phyloP scores from a whole-genome alignment of 2,329 filamentous ascomycete species.

The Arthrobotrys sinensis region DNA sequence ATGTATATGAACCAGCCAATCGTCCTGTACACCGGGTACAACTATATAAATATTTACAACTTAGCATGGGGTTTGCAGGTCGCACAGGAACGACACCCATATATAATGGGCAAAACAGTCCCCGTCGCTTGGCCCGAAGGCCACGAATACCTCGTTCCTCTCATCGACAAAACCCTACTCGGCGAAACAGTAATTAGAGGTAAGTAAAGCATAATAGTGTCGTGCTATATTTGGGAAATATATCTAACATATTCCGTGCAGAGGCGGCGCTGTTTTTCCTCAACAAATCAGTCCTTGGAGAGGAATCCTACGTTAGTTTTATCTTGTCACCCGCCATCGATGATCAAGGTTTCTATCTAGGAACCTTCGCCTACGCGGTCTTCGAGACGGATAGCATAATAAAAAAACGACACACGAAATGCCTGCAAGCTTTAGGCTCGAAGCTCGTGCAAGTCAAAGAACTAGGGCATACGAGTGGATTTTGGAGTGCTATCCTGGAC shows the following conservation, averaged over 20 bases:
- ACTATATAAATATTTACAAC: slow-evolving; percentile 56
- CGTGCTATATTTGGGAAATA: not conserved
- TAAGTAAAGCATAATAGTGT: not conserved
- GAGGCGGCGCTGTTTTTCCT: slow-evolving; percentile 54
- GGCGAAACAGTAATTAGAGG: slow-evolving; percentile 53
- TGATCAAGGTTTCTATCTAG: slow-evolving; percentile 59
- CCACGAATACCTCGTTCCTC: slow-evolving; percentile 43
- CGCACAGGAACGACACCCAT: slow-evolving; percentile 55
- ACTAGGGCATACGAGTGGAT: slow-evolving; percentile 39
- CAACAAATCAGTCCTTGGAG: slow-evolving; percentile 54
- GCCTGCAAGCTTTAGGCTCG: slow-evolving; percentile 61
- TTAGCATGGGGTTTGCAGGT: slow-evolving; percentile 49
- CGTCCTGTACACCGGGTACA: slow-evolving; percentile 48
- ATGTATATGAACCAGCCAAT: slow-evolving; percentile 57
- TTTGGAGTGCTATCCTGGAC: slow-evolving; percentile 62
- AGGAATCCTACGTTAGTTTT: slow-evolving; percentile 63
- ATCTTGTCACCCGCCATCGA: slow-evolving; percentile 62
- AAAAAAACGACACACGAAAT: slow-evolving; percentile 62
- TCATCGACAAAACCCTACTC: slow-evolving; percentile 51
- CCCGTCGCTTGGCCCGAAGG: slow-evolving; percentile 49
- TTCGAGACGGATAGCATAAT: slow-evolving; percentile 62
- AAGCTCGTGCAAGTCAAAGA: slow-evolving; percentile 51
- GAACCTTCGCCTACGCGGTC: slow-evolving; percentile 62
- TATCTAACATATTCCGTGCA: not conserved
- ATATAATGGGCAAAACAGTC: slow-evolving; percentile 55